Evolutionary conservation across 2,329 filamentous ascomycete genomes (phyloP).

Genomic region (Trichoderma sp.): DNA sequence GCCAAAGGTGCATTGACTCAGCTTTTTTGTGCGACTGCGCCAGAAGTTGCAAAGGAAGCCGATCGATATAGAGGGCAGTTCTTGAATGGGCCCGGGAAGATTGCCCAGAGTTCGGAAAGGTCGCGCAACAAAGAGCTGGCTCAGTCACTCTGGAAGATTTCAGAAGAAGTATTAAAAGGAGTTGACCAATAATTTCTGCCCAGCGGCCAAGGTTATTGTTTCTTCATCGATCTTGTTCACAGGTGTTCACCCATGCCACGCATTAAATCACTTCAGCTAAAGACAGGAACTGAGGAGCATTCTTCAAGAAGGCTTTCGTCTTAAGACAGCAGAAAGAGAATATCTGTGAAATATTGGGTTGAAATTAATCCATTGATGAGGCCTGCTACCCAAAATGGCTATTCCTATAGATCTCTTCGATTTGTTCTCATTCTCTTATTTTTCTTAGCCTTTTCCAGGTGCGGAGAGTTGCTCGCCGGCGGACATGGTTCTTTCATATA

Average conservation of each 20-base stretch:
- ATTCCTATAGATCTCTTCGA: too few relatives aligned
- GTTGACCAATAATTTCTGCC: not conserved
- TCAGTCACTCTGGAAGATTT: not conserved
- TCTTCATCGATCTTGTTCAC: not conserved
- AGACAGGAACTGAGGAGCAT: too few relatives aligned
- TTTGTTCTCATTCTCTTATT: not conserved
- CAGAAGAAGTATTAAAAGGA: not conserved
- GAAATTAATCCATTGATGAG: too few relatives aligned
- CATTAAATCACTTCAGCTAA: too few relatives aligned
- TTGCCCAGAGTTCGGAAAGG: not conserved
- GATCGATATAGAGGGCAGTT: not conserved
- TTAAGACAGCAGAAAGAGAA: too few relatives aligned
- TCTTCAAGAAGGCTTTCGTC: too few relatives aligned
- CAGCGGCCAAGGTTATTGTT: not conserved
- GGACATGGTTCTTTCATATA: too few relatives aligned
- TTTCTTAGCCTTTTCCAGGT: not conserved
- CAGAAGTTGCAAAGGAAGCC: not conserved
- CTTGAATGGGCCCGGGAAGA: not conserved
- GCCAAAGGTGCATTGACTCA: not conserved
- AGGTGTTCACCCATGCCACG: too few relatives aligned
- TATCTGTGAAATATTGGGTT: too few relatives aligned
- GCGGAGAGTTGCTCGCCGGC: not conserved
- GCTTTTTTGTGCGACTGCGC: constrained; percentile 4
- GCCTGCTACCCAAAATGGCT: too few relatives aligned
- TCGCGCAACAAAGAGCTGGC: not conserved